Evolutionary conservation across 2,329 filamentous ascomycete genomes (phyloP).

Genomic region (Pseudogymnoascus sp.): DNA sequence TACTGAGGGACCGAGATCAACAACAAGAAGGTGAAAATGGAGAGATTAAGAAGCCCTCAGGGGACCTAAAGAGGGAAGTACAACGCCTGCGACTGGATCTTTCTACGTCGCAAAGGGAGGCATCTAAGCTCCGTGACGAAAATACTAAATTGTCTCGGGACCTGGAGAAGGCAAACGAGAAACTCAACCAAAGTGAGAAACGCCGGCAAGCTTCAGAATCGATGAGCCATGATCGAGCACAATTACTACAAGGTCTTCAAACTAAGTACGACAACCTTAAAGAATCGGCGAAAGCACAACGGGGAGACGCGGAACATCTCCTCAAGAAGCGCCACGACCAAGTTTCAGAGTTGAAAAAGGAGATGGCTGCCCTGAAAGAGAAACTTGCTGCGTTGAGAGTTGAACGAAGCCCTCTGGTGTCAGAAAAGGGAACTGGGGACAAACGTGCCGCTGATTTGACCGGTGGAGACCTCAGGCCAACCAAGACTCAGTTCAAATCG

Average conservation of each 20-base stretch:
- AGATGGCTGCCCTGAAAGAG: slow-evolving; percentile 41
- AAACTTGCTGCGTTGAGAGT: background rate
- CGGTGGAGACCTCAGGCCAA: background rate
- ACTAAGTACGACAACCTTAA: slow-evolving; percentile 49
- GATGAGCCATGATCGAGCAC: slow-evolving; percentile 39
- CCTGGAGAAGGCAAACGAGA: slow-evolving; percentile 27
- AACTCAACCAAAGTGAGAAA: slow-evolving; percentile 29
- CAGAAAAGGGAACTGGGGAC: background rate
- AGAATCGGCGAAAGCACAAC: slow-evolving; percentile 45
- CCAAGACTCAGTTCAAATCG: background rate
- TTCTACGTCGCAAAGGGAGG: slow-evolving; percentile 36
- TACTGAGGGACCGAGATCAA: slow-evolving; percentile 35
- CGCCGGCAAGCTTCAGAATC: slow-evolving; percentile 41
- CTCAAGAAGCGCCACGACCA: slow-evolving; percentile 51
- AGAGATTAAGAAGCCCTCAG: slow-evolving; percentile 39
- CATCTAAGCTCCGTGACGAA: slow-evolving; percentile 25
- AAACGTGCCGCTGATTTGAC: background rate
- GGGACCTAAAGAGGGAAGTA: slow-evolving; percentile 47
- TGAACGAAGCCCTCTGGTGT: background rate
- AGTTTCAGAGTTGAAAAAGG: slow-evolving; percentile 49
- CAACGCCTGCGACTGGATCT: slow-evolving; percentile 46
- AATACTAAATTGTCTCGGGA: slow-evolving; percentile 27
- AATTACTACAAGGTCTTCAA: slow-evolving; percentile 43
- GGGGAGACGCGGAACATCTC: slow-evolving; percentile 50
- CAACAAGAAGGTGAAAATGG: slow-evolving; percentile 30